Percentiles rank a stretch among this genome's conserved stretches.
Conservation (phyloP, 768 basidiomycete species). For the Amanita pseudoporphyria region DNA sequence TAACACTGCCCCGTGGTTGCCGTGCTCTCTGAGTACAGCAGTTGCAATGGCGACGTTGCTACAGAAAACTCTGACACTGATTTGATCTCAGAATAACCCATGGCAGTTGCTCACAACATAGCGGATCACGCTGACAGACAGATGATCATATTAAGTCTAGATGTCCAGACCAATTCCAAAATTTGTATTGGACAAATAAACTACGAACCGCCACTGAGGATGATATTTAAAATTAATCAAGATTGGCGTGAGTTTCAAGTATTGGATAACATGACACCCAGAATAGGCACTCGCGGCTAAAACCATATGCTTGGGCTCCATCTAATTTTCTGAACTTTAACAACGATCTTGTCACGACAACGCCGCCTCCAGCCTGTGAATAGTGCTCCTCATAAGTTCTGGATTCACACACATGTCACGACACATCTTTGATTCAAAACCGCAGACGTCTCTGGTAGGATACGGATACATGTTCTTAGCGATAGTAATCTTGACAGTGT, state of each 20-base stretch:
- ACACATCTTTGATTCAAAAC: slow-evolving; percentile 58
- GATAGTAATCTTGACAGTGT: too few relatives aligned
- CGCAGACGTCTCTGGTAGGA: too few relatives aligned
- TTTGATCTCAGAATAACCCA: slow-evolving; percentile 66
- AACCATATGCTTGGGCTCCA: not conserved
- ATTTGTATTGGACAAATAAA: too few relatives aligned
- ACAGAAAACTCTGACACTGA: slow-evolving; percentile 26
- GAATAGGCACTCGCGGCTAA: not conserved
- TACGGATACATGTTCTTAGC: too few relatives aligned
- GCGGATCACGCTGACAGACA: too few relatives aligned
- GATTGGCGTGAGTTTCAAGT: too few relatives aligned
- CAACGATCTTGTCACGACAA: slow-evolving; percentile 72
- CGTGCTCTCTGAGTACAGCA: too few relatives aligned
- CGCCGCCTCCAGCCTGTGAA: slow-evolving; percentile 56
- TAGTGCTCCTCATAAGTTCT: slow-evolving; percentile 58
- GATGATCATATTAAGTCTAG: too few relatives aligned
- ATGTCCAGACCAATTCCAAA: slow-evolving; percentile 43
- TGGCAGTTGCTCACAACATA: slow-evolving; percentile 54
- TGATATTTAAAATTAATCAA: too few relatives aligned
- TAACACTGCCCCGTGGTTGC: not conserved
- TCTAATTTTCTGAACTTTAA: slow-evolving; percentile 23
- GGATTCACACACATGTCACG: slow-evolving; percentile 42
- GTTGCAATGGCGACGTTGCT: not conserved
- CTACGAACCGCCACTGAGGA: too few relatives aligned
- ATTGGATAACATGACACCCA: slow-evolving; percentile 18